phyloP scores from a whole-genome alignment of 352 stramenopile genomes.

The Elongisporangium prolatum region DNA sequence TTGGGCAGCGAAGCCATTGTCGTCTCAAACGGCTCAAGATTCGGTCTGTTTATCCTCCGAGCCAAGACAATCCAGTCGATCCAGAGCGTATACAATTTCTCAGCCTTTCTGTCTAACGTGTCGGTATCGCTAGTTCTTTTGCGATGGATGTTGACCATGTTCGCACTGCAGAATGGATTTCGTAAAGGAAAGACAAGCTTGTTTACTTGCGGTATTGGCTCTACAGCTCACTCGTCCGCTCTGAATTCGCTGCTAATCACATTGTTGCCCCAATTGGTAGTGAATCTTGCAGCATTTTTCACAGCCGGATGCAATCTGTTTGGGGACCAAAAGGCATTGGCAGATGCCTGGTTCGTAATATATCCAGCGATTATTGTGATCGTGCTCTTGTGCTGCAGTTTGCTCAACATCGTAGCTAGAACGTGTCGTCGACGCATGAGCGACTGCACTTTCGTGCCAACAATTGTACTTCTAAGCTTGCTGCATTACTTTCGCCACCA shows the following conservation, averaged over 20 bases:
- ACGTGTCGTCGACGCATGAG: slow-evolving; percentile 13
- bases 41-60: slow-evolving; percentile 5
- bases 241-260: slow-evolving; percentile 41
- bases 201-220: slow-evolving; percentile 29
- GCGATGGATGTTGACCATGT: slow-evolving; percentile 37
- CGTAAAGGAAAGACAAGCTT: slow-evolving; percentile 10
- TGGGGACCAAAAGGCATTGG: slow-evolving; percentile 10
- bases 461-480: slow-evolving; percentile 12
- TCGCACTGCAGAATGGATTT: slow-evolving; percentile 25
- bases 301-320: slow-evolving; percentile 35
- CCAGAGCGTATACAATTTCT: slow-evolving; percentile 29
- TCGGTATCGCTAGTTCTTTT: slow-evolving; percentile 26
- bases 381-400: slow-evolving; percentile 19
- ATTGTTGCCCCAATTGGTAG: slow-evolving; percentile 33
- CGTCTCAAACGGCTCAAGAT: slow-evolving; percentile 1
- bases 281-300: slow-evolving; percentile 33
- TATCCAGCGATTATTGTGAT: slow-evolving; percentile 19
- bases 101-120: slow-evolving; percentile 42
- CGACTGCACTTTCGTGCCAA: slow-evolving; percentile 17
- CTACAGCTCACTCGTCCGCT: slow-evolving; percentile 21
- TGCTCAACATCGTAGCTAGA: slow-evolving; percentile 18
- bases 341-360: slow-evolving; percentile 20
- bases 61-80: slow-evolving; percentile 1
- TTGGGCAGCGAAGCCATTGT: neutral
- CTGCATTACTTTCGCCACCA: slow-evolving; percentile 16